phyloP scores from a whole-genome alignment of 169 alveolate genomes.

The Cryptosporidium ubiquitum region DNA sequence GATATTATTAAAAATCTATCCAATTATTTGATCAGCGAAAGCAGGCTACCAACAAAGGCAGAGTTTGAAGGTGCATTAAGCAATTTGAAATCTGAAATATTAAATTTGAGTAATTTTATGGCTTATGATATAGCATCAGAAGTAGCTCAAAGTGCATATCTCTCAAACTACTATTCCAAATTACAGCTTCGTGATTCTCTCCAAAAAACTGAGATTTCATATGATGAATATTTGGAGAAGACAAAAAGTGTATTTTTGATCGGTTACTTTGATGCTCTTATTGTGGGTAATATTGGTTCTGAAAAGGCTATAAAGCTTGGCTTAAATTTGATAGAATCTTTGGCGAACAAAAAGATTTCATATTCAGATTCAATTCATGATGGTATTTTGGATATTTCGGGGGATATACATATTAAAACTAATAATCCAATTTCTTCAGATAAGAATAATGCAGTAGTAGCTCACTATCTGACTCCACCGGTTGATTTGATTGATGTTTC shows the following conservation, averaged over 20 bases:
- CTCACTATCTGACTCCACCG: slow-evolving; percentile 43
- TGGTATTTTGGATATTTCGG: slow-evolving; percentile 1
- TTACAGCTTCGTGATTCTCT: slow-evolving; percentile 44
- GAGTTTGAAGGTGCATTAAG: slow-evolving; percentile 41
- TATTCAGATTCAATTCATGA: slow-evolving; percentile 45
- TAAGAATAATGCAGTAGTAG: slow-evolving; percentile 59
- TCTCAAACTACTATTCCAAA: slow-evolving; percentile 53
- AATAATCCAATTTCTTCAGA: slow-evolving; percentile 60
- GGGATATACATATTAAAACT: slow-evolving; percentile 21
- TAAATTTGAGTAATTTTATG: slow-evolving; percentile 34
- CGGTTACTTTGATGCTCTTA: slow-evolving; percentile 51
- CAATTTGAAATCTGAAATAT: slow-evolving; percentile 16
- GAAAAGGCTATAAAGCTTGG: neutral
- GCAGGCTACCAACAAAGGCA: slow-evolving; percentile 2
- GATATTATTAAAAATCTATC: neutral
- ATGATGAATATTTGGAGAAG: slow-evolving; percentile 14
- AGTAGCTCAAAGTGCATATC: slow-evolving; percentile 42
- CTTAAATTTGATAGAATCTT: neutral
- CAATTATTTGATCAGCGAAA: neutral
- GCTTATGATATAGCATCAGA: slow-evolving; percentile 67
- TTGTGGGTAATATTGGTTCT: slow-evolving; percentile 44
- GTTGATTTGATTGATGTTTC: slow-evolving; percentile 46
- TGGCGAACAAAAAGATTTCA: neutral
- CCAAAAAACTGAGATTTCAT: slow-evolving; percentile 2
- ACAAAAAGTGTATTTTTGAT: neutral